phyloP scores from a whole-genome alignment of 148 eudicot species.

The Selenicereus undatus region DNA sequence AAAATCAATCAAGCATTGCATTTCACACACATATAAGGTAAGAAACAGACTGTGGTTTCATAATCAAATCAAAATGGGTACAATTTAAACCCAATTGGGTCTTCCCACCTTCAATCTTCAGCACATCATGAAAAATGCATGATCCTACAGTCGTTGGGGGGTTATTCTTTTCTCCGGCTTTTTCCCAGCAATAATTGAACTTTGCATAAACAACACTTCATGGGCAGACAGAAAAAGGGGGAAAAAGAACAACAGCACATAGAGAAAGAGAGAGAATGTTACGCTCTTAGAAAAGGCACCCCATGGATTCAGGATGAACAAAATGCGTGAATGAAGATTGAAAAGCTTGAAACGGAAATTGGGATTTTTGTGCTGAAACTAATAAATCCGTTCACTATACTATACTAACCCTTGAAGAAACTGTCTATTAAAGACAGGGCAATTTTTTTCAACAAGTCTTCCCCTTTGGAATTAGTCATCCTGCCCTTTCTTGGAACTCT shows the following conservation, averaged over 20 bases:
- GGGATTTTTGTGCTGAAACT: background rate
- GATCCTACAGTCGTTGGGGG: background rate
- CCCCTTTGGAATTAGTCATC: slow-evolving; percentile 24
- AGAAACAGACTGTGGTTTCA: no score
- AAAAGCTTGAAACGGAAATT: slow-evolving; percentile 12
- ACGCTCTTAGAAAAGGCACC: background rate
- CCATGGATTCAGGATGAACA: slow-evolving; percentile 11
- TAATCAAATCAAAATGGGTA: background rate
- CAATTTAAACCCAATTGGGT: background rate
- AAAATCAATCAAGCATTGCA: slow-evolving; percentile 16
- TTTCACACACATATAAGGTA: slow-evolving; percentile 11
- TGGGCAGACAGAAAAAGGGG: background rate
- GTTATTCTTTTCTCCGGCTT: background rate
- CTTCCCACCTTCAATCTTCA: slow-evolving; percentile 19
- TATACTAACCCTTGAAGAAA: background rate
- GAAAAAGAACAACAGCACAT: background rate
- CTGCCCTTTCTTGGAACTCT: slow-evolving; percentile 9
- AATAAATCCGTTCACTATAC: background rate
- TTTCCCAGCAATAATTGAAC: background rate
- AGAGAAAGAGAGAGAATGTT: slow-evolving; percentile 4
- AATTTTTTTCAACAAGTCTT: background rate
- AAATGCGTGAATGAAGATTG: slow-evolving; percentile 19
- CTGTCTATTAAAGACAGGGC: background rate
- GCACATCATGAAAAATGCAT: slow-evolving; percentile 4
- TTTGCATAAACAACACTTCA: background rate